Base-by-base conservation (phyloP, 331 rosid species). In the Ulmus americana region DNA sequence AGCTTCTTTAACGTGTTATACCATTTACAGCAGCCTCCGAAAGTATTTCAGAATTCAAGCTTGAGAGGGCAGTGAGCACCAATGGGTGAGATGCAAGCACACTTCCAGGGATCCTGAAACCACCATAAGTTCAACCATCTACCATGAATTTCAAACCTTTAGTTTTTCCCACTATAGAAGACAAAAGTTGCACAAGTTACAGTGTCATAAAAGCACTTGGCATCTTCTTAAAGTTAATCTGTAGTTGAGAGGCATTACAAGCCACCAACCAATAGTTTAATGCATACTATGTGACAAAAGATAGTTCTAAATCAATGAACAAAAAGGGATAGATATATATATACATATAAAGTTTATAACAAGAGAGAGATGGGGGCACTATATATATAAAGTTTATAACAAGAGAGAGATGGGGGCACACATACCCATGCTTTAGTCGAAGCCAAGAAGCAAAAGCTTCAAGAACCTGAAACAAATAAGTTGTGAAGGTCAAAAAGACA, bases 361-460 rank as follows among this genome's bases (percentile, higher is more conserved):
- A 44, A 60, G 45, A n/a, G 61, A 42, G 51, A 60, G 38, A 55
- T 66, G 53, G 40, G 41, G 64, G 76, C 78, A 63, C 20, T 20
- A 20, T 20, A 20, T 6, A 10, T 18, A 45, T 47, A 38, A 42
- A 59, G 13, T 50, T 45, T 46, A 40, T 51, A 8, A 54, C 6
- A 44, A 60, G 45, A n/a, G 61, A 42, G 51, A 60, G 38, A 55
- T 66, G 53, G 40, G 41, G 64, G 76, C 78, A 63, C 20, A 39
- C 67, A 74, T 87, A 94, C 99, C 97, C 97, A 65, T 94, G 99
- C 85, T 87, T 94, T 69, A 94, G 83, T 67, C 96, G 91, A 81
- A 94, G 97, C 99, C 99, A 94, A 63, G 99, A 90, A 80, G 96
- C 88, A 87, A 94, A 94, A 68, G 99, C 99, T 81, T 94, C 99